These are phyloP conservation scores for Penicillium samsonianum DNA, from an alignment of 495 filamentous ascomycete genomes.

Conservation along the genomic window DNA sequence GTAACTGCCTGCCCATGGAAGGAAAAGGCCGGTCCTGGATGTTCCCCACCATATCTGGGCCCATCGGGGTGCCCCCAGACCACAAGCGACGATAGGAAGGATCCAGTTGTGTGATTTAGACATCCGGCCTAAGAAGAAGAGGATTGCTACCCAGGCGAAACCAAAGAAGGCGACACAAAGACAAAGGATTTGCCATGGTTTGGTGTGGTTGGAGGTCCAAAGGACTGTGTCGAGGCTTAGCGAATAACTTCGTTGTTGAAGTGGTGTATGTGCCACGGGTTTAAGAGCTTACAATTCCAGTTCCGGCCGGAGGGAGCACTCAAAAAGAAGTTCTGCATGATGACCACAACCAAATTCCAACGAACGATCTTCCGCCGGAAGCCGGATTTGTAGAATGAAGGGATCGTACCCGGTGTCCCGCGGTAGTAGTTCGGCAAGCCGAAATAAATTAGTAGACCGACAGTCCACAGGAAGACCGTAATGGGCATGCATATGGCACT, in stretches of 20 bases:
- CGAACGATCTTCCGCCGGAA: constrained; percentile 49
- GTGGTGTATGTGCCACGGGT: too few species aligned
- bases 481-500: constrained; percentile 46
- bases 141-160: constrained; percentile 42
- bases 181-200: constrained; percentile 45
- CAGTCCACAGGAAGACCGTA: constrained; percentile 41
- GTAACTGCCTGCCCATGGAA: constrained; percentile 50
- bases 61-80: constrained; percentile 52
- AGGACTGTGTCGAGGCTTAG: constrained; percentile 40
- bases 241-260: too few species aligned
- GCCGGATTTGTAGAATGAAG: constrained; percentile 53
- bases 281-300: constrained; percentile 52
- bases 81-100: constrained; percentile 51
- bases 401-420: constrained; percentile 66
- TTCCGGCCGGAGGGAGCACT: constrained; percentile 52
- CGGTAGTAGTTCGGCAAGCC: constrained; percentile 54
- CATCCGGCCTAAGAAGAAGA: constrained; percentile 42
- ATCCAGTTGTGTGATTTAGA: constrained; percentile 53
- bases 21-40: constrained; percentile 46
- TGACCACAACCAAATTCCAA: constrained; percentile 51
- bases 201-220: constrained; percentile 50
- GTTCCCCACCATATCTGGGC: constrained; percentile 56
- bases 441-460: constrained; percentile 45
- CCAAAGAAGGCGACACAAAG: constrained; percentile 49
- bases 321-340: constrained; percentile 52